Base-by-base conservation (phyloP, 805 yeast genomes). In the Torulaspora quercuum region DNA sequence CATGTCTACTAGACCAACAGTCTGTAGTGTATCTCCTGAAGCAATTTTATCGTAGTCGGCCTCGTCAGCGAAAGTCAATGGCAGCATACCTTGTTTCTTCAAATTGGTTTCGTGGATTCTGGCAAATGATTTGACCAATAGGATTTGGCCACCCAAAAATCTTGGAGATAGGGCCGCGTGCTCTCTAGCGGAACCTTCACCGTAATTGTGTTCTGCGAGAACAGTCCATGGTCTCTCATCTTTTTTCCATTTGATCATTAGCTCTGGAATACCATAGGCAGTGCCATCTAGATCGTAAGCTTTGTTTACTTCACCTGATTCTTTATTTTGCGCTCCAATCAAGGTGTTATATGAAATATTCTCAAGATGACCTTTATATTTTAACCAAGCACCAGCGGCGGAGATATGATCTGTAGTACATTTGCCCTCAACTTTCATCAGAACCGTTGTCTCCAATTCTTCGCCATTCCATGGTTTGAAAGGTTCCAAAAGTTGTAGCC, bases 121-220 rank as follows among this genome's bases (percentile, higher is more conserved):
- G 22, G 98, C 98, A 68, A 90, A 90, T 7, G 97, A 89, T 66
- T 89, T 90, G 52, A 86, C 95, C 45, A 90, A 69, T 45, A 90
- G 82, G 46, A 88, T 76, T 41, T 80, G 67, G 46, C 98, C 97
- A 43, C 97, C 97, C 29, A 92, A 73, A 70, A 85, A 92, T 65
- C 94, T 76, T 39, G 97, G 98, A 21, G 92, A 86, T 50, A 92
- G 72, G 10, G 97, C 97, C 29, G 98, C 98, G 57, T 90, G 98
- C 64, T 90, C 98, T 75, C 98, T 84, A 20, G 98, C 97, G 33
- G 97, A 89, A 54, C 98, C 98, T 70, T 90, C 98, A 67, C 98
- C 98, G 58, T 90, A 92, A 67, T 90, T 90, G 61, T 92, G 95
- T 64, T 92, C 98, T 37, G 97, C 97, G 47, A 92, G 82, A 29